A percentile compares a stretch with the other conserved stretches of the same genome.
Evolutionary conservation across 2,329 filamentous ascomycete species (phyloP).

Genomic region (Fonsecaea pedrosoi): DNA sequence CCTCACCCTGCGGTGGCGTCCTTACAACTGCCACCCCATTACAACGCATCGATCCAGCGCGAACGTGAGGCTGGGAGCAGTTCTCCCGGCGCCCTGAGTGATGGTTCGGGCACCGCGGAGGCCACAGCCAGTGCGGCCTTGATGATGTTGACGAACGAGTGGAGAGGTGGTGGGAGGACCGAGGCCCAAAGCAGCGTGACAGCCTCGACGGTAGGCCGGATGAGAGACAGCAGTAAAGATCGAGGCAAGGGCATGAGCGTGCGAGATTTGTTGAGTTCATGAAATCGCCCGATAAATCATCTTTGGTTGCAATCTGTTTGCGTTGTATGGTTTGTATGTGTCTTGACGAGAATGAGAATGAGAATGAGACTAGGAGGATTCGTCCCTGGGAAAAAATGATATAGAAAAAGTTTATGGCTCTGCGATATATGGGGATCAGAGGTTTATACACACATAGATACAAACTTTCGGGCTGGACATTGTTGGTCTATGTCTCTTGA

Average conservation of each 20-base stretch:
- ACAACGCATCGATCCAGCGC: constrained; percentile 49
- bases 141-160: constrained; percentile 84
- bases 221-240: constrained; percentile 35
- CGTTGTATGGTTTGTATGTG: background rate
- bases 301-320: too few relatives aligned
- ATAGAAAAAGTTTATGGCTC: too few relatives aligned
- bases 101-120: constrained; percentile 66
- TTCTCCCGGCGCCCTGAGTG: constrained; percentile 47
- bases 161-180: constrained; percentile 54
- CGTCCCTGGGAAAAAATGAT: too few relatives aligned
- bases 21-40: constrained; percentile 42
- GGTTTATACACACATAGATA: too few relatives aligned
- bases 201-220: background rate
- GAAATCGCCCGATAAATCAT: background rate
- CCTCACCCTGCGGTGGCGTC: constrained; percentile 31
- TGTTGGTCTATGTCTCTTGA: too few relatives aligned
- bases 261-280: constrained; percentile 61
- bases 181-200: constrained; percentile 27
- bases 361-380: too few relatives aligned
- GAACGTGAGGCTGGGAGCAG: constrained; percentile 41
- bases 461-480: too few relatives aligned
- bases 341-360: background rate
- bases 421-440: too few relatives aligned
- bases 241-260: constrained; percentile 61
- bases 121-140: constrained; percentile 80